These are phyloP conservation scores for Phytophthora hybrid DNA, from an alignment of 352 stramenopile genomes.

Conservation along the genomic window DNA sequence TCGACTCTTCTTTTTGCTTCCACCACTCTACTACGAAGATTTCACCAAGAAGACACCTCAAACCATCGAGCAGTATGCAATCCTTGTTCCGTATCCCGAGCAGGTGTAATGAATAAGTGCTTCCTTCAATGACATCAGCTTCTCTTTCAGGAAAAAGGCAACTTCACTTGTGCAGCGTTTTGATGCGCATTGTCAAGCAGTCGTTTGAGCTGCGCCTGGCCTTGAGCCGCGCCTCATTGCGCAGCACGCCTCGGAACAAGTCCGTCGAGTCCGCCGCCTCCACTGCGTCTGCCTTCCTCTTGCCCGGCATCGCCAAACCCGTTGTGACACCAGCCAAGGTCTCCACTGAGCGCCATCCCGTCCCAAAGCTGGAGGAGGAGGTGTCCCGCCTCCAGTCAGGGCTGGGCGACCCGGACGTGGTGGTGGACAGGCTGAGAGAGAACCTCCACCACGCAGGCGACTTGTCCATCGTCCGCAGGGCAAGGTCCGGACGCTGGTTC, in stretches of 20 bases:
- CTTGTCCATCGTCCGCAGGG: neutral
- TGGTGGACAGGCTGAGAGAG: neutral
- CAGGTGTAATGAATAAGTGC: slow-evolving; percentile 18
- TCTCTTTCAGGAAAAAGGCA: neutral
- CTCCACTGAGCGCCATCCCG: too few relatives aligned
- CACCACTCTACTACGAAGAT: slow-evolving; percentile 42
- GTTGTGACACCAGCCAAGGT: neutral
- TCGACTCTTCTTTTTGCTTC: slow-evolving; percentile 46
- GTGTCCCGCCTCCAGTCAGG: neutral
- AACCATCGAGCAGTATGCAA: slow-evolving; percentile 36
- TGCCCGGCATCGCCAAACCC: too few relatives aligned
- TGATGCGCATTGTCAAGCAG: neutral
- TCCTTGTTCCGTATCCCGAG: slow-evolving; percentile 40
- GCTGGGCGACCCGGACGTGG: too few relatives aligned
- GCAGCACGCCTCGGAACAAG: too few relatives aligned
- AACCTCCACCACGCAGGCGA: neutral
- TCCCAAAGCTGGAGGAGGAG: neutral
- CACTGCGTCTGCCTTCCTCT: too few relatives aligned
- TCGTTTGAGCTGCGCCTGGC: too few relatives aligned
- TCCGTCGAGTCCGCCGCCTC: too few relatives aligned
- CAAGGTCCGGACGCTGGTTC: neutral
- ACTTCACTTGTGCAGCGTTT: neutral
- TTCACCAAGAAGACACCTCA: slow-evolving; percentile 43
- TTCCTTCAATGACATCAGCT: neutral
- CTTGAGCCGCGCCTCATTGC: too few relatives aligned